These are phyloP conservation scores for Aegilops speltoides DNA, from an alignment of 176 grass and related monocot species.

Conservation along the genomic window DNA sequence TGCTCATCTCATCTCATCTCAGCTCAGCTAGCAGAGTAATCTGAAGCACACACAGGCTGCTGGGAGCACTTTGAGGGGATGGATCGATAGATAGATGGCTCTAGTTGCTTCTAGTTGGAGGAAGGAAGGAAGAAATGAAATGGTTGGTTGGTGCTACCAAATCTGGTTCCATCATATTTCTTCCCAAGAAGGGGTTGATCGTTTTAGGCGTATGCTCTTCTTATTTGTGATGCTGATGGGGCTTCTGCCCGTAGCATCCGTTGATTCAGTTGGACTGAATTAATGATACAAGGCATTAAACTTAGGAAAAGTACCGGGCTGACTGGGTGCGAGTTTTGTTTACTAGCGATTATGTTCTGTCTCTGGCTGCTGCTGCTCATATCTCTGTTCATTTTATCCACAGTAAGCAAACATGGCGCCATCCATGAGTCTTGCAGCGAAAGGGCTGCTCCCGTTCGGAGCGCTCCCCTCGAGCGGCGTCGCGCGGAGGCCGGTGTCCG, in stretches of 20 bases:
- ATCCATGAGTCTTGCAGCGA: conserved; percentile 58
- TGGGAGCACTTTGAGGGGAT: not conserved
- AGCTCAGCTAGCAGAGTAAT: not conserved
- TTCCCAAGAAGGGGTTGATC: too few species aligned
- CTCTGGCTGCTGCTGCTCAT: not conserved
- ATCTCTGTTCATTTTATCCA: not conserved
- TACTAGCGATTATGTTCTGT: not conserved
- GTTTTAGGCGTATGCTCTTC: too few species aligned
- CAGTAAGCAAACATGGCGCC: conserved; percentile 70
- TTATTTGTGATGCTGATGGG: not conserved
- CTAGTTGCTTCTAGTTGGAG: not conserved
- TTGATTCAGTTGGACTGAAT: not conserved
- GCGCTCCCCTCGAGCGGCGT: conserved; percentile 45
- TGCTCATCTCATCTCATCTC: not conserved
- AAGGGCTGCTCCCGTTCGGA: conserved; percentile 39
- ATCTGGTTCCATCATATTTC: not conserved
- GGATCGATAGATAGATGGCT: not conserved
- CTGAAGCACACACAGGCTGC: not conserved
- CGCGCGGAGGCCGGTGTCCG: conserved; percentile 45
- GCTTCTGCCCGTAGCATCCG: not conserved
- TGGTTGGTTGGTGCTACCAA: too few species aligned
- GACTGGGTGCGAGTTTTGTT: not conserved
- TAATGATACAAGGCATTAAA: not conserved
- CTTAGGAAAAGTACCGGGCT: too few species aligned
- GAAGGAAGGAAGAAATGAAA: too few species aligned